Conservation (phyloP, 1,284 basidiomycete genomes). For the Cutaneotrichosporon cutaneum region DNA sequence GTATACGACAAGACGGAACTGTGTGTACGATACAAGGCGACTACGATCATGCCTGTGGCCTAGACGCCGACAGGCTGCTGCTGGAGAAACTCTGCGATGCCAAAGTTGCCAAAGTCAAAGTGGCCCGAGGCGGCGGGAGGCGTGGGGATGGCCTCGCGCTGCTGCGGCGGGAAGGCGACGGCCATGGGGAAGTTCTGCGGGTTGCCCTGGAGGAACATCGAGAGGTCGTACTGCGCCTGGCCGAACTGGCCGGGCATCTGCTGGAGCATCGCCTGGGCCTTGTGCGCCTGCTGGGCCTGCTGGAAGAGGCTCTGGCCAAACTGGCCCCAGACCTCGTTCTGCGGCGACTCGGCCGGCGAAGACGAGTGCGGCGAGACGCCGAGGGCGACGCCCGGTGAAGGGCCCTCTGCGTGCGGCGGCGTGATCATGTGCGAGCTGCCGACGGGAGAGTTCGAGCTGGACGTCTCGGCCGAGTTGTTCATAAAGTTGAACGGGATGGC, state of each 20-base stretch:
- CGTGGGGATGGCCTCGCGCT: constrained; percentile 9
- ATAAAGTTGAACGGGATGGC: constrained; percentile 33
- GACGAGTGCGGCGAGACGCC: constrained; percentile 36
- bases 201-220: constrained; percentile 15
- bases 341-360: constrained; percentile 11
- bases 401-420: constrained; percentile 27
- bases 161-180: constrained; percentile 36
- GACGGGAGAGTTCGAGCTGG: constrained; percentile 29
- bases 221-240: constrained; percentile 22
- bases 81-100: constrained; percentile 8
- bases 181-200: constrained; percentile 29
- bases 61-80: constrained; percentile 24
- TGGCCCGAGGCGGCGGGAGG: neutral
- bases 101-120: constrained; percentile 3
- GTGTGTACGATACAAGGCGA: constrained; percentile 4
- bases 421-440: constrained; percentile 33
- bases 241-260: constrained; percentile 11
- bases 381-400: constrained; percentile 28
- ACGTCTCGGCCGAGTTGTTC: constrained; percentile 27
- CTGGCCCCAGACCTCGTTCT: constrained; percentile 24
- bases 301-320: constrained; percentile 35
- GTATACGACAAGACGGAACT: constrained; percentile 10
- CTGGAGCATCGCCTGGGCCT: constrained; percentile 21
- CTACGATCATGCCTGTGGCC: neutral
- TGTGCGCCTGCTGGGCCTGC: constrained; percentile 29